Evolutionary conservation across 2,329 filamentous ascomycete genomes (phyloP).

Genomic region (Fusarium pseudonygamai): DNA sequence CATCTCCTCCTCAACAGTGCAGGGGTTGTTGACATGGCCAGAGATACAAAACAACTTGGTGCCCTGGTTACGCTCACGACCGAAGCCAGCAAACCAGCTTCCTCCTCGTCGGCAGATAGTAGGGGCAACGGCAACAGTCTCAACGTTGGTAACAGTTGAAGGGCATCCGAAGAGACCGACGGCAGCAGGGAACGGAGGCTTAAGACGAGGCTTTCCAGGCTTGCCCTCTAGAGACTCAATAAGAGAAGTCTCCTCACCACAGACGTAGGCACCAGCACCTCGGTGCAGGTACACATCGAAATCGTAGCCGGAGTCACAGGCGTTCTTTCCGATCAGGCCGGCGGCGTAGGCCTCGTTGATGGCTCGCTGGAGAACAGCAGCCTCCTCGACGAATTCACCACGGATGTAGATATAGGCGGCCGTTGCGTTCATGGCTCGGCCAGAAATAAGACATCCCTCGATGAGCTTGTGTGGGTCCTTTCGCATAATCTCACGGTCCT

Average conservation of each 20-base stretch:
- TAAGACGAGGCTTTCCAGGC: constrained; percentile 96
- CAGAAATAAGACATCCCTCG: constrained; percentile 95
- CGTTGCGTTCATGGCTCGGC: constrained; percentile 97
- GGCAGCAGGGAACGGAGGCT: constrained; percentile 97
- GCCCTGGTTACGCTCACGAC: constrained; percentile 93
- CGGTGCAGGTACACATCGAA: constrained; percentile 98
- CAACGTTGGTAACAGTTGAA: constrained; percentile 97
- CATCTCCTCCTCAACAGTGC: constrained; percentile 99
- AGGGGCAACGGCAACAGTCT: constrained; percentile 93
- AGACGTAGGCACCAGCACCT: constrained; percentile 96
- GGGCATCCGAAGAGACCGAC: constrained; percentile 98
- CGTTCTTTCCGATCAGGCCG: constrained; percentile 97
- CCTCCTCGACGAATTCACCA: constrained; percentile 97
- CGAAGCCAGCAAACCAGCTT: constrained; percentile 92
- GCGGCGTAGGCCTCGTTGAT: constrained; percentile 98
- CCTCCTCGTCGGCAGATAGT: constrained; percentile 95
- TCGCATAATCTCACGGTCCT: constrained; percentile 99
- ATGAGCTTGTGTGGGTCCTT: constrained; percentile 99
- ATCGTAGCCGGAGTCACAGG: constrained; percentile 95
- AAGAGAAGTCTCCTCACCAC: constrained; percentile 96
- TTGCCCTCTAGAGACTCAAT: constrained; percentile 99
- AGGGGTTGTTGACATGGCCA: constrained; percentile 98
- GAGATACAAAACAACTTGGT: constrained; percentile 99
- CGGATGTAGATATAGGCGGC: constrained; percentile 99
- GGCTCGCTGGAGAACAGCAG: constrained; percentile 88